Evolutionary conservation across 1,284 basidiomycete genomes (phyloP).

Genomic region (Malassezia slooffiae): DNA sequence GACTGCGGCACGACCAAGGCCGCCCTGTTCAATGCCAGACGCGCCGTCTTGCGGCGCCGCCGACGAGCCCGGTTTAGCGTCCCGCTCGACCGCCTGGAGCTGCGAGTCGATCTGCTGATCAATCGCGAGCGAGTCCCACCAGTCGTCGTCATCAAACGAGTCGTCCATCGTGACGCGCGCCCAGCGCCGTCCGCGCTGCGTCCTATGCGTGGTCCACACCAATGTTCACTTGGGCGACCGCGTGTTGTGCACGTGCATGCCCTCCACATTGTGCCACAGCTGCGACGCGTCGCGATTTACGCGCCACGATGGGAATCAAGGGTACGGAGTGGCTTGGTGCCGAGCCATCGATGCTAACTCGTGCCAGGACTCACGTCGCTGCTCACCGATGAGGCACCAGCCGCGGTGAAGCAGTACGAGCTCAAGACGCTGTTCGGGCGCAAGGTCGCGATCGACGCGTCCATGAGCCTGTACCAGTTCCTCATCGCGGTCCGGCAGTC

Average conservation of each 20-base stretch:
- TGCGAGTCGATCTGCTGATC: constrained; percentile 10
- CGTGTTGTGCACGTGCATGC: too few species aligned
- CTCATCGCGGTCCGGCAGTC: constrained; percentile 91
- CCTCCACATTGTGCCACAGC: too few species aligned
- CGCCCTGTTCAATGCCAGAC: too few species aligned
- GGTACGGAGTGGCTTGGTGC: neutral
- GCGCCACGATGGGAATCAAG: constrained; percentile 15
- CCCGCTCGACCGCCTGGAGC: constrained; percentile 9
- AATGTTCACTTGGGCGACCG: too few species aligned
- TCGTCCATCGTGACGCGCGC: too few species aligned
- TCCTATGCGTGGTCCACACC: too few species aligned
- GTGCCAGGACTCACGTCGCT: constrained; percentile 68
- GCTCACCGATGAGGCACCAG: constrained; percentile 73
- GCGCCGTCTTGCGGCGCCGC: neutral
- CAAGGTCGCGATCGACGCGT: constrained; percentile 94
- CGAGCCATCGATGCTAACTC: neutral
- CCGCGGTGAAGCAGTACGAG: constrained; percentile 75
- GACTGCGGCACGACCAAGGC: neutral
- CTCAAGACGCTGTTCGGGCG: constrained; percentile 77
- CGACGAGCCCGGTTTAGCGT: neutral
- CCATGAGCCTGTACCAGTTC: constrained; percentile 59
- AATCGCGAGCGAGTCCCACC: constrained; percentile 14
- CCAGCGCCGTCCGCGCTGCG: too few species aligned
- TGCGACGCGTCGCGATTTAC: too few species aligned
- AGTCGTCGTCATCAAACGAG: constrained; percentile 10